These are phyloP conservation scores for Wickerhamomyces kurtzmanii DNA, from an alignment of 805 yeast species.

Conservation along the genomic window DNA sequence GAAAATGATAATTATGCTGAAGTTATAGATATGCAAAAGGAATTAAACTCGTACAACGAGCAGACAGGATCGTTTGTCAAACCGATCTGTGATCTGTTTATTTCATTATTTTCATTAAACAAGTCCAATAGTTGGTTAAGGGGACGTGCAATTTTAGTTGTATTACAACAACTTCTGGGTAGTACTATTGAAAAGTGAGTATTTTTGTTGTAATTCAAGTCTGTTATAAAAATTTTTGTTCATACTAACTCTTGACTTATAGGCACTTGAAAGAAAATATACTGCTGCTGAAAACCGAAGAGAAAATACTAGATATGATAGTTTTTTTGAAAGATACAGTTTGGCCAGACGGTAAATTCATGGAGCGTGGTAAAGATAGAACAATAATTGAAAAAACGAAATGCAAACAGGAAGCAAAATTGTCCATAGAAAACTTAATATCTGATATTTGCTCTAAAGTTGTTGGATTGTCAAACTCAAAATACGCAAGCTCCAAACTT, in stretches of 20 bases:
- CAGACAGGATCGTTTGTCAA: constrained; percentile 50
- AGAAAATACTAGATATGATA: constrained; percentile 32
- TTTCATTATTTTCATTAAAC: constrained; percentile 58
- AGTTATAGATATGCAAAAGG: constrained; percentile 41
- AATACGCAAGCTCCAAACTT: constrained; percentile 47
- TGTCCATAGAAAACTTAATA: constrained; percentile 46
- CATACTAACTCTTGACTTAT: no score
- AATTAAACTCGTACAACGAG: constrained; percentile 32
- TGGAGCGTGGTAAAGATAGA: constrained; percentile 35
- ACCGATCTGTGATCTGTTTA: constrained; percentile 72
- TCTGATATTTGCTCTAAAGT: constrained; percentile 60
- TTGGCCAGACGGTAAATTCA: constrained; percentile 48
- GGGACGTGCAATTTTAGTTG: constrained; percentile 73
- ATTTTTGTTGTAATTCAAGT: constrained; percentile 46
- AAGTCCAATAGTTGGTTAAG: constrained; percentile 67
- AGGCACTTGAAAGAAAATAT: constrained; percentile 26
- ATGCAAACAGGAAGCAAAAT: constrained; percentile 48
- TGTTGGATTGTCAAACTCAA: constrained; percentile 61
- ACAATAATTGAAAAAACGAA: constrained; percentile 39
- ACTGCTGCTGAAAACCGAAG: constrained; percentile 30
- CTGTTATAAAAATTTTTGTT: constrained; percentile 14
- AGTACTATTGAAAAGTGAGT: constrained; percentile 80
- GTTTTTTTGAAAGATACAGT: constrained; percentile 17
- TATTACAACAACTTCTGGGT: constrained; percentile 79
- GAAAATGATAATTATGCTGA: constrained; percentile 9